These are phyloP conservation scores for Begonia fuchsioides DNA, from an alignment of 306 rosid genomes.

Conservation along the genomic window DNA sequence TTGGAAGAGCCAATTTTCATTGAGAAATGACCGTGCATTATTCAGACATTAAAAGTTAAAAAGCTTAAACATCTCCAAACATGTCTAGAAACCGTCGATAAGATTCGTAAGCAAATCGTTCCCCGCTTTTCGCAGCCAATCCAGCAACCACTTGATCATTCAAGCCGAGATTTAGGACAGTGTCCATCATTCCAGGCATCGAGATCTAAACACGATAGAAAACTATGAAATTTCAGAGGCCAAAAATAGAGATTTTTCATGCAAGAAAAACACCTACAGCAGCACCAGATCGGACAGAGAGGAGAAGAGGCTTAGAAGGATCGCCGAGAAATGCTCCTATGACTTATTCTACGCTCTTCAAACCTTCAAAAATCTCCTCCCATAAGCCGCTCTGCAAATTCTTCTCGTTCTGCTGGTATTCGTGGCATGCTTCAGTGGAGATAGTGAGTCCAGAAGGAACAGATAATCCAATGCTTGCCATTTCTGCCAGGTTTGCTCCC, in stretches of 20 bases:
- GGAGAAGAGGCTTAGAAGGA: conserved; percentile 76
- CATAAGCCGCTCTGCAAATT: conserved; percentile 49
- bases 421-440: conserved; percentile 98
- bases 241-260: neutral
- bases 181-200: conserved; percentile 99
- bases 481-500: conserved; percentile 96
- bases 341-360: conserved; percentile 42
- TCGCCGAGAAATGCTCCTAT: conserved; percentile 74
- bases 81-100: conserved; percentile 89
- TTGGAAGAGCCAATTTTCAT: conserved; percentile 1
- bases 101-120: conserved; percentile 88
- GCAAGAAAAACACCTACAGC: conserved; percentile 34
- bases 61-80: conserved; percentile 88
- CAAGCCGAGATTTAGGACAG: conserved; percentile 93
- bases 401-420: conserved; percentile 58
- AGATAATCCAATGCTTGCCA: conserved; percentile 84
- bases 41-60: neutral
- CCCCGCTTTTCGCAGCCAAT: conserved; percentile 83
- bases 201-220: conserved; percentile 37
- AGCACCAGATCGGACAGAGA: conserved; percentile 97
- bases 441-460: conserved; percentile 96
- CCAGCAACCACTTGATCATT: conserved; percentile 84
- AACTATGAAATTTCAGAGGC: too few relatives aligned
- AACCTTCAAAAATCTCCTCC: conserved; percentile 73
- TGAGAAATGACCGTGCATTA: neutral